A percentile compares a stretch with the other conserved stretches of the same genome.
phyloP scores from a whole-genome alignment of 768 basidiomycete species.

The Rhodosporidiobolus odoratus region DNA sequence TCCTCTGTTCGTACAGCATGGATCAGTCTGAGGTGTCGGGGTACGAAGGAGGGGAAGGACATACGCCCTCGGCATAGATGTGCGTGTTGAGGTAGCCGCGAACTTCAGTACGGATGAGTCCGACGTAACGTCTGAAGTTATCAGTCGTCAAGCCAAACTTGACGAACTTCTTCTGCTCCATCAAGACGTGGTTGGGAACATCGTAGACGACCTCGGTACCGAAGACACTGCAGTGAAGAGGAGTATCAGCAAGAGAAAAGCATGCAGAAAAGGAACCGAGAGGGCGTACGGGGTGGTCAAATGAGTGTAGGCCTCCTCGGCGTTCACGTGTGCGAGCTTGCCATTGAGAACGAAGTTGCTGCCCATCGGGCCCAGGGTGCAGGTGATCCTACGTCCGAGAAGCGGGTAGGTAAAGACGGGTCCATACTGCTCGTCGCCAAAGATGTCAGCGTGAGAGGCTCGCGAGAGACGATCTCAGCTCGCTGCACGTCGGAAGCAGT shows the following conservation, averaged over 20 bases:
- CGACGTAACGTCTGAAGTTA: constrained; percentile 76
- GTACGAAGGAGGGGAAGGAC: background rate
- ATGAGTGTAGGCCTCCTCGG: constrained; percentile 84
- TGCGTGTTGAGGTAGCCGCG: constrained; percentile 28
- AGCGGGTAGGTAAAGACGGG: constrained; percentile 90
- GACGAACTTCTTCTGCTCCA: constrained; percentile 99
- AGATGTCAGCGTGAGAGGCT: background rate
- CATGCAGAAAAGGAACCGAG: background rate
- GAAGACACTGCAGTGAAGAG: constrained; percentile 61
- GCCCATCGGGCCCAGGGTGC: constrained; percentile 81
- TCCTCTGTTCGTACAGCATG: background rate
- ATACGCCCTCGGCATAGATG: constrained; percentile 29
- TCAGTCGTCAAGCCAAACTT: constrained; percentile 90
- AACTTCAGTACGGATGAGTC: constrained; percentile 39
- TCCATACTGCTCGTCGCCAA: constrained; percentile 62
- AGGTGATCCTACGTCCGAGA: constrained; percentile 82
- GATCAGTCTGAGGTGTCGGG: background rate
- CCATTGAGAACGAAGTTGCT: constrained; percentile 93
- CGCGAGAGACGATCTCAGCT: background rate
- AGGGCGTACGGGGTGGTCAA: constrained; percentile 46
- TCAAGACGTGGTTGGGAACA: constrained; percentile 87
- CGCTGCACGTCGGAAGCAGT: background rate
- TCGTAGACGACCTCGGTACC: constrained; percentile 98
- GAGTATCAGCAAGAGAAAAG: background rate
- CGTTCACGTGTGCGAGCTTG: constrained; percentile 82